Base-by-base conservation (phyloP, 2,329 filamentous ascomycete species). In the Trichoderma aggressivum region DNA sequence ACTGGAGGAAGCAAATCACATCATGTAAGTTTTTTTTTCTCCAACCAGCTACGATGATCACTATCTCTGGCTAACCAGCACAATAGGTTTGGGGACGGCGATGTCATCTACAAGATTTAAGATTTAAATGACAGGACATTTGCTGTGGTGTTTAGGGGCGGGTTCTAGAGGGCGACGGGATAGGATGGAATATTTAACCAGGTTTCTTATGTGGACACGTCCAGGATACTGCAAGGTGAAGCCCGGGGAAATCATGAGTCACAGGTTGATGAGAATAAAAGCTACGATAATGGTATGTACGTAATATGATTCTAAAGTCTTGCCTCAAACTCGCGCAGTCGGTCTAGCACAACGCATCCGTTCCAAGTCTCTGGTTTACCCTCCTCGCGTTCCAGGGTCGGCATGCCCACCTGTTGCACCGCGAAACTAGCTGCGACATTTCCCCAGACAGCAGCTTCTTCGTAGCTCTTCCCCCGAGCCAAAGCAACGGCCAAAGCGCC, bases 351-450 rank as follows among this genome's bases (percentile, higher is more conserved):
- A 28, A 77, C 78, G 7, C 85, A 83, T 2, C 86, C 87, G 76
- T 91, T 92, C 89, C 90, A 92, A 21, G 82, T 86, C 80, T 91
- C 89, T 26, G 76, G 74, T 7, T 84, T 85, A 5, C 82, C 74
- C 10, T 79, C 81, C 65, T 85, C 81, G 61, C 77, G 76, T 2
- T 79, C 82, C 14, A 94, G 77, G 1, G 79, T 79, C 0, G 95
- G 95, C 79, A 97, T 88, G 0, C 96, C 95, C 66, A 97, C 90
- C 80, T 99, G 96, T 81, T 99, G 94, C 76, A 99, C 97, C 18
- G 93, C 93, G 80, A 97, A 96, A 77, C 94, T 94, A 8, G 96
- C 95, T 2, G 94, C 91, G 7, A 98, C 87, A 59, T 89, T 91
- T 5, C 91, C 96, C 89, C 91, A 95, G 0, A 88, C 85, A 6